Evolutionary conservation across 2,329 filamentous ascomycete genomes (phyloP).

Genomic region (Botrytis cinerea): DNA sequence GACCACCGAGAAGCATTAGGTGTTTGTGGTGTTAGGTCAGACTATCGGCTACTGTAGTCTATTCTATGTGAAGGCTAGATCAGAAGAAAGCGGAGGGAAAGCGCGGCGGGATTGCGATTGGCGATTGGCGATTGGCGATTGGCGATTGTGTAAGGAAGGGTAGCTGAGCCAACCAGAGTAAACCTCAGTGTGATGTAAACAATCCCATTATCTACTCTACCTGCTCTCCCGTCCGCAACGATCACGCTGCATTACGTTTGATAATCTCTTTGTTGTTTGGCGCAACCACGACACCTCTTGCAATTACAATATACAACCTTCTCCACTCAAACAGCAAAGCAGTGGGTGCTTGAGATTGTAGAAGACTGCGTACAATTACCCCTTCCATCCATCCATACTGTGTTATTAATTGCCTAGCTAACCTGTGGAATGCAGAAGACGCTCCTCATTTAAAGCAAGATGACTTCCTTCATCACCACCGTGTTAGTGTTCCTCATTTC

Average conservation of each 20-base stretch:
- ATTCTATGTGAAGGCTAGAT: constrained; percentile 10
- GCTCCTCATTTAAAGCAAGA: constrained; percentile 44
- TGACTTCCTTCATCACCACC: constrained; percentile 80
- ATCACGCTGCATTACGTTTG: constrained; percentile 1
- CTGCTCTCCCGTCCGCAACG: neutral
- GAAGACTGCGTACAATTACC: constrained; percentile 2
- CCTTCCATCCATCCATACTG: neutral
- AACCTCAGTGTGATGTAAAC: constrained; percentile 12
- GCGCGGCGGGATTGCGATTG: constrained; percentile 12
- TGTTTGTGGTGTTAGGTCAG: neutral
- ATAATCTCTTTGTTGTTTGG: constrained; percentile 7
- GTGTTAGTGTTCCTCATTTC: constrained; percentile 61
- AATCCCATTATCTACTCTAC: neutral
- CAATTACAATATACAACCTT: neutral
- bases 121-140: constrained; percentile 11
- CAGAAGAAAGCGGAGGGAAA: constrained; percentile 11
- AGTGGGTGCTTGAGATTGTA: neutral
- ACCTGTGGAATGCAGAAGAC: constrained; percentile 37
- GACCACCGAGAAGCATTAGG: neutral
- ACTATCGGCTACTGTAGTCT: constrained; percentile 6
- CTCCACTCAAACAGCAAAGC: neutral
- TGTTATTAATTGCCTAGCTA: constrained; percentile 34
- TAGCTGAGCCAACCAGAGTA: constrained; percentile 18
- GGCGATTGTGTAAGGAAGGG: neutral
- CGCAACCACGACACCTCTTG: constrained; percentile 7